Evolutionary conservation across 345 rosid species (phyloP).

Genomic region (Populus davidiana): DNA sequence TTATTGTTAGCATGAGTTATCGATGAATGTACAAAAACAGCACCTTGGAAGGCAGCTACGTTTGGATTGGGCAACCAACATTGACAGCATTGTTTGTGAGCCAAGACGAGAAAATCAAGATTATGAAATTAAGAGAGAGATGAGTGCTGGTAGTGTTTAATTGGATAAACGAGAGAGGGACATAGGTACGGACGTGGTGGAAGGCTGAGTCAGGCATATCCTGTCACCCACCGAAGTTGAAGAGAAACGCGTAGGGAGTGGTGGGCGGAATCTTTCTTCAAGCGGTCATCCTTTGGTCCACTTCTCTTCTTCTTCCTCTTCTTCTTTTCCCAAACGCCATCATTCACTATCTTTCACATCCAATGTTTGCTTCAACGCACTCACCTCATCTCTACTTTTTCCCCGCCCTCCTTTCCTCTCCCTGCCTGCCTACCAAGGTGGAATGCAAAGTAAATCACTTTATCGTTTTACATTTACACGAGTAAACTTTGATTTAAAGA

Average conservation of each 20-base stretch:
- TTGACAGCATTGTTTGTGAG: background rate
- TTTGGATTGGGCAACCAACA: background rate
- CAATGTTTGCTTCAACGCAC: background rate
- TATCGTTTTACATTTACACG: background rate
- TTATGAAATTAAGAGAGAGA: background rate
- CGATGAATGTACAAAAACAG: background rate
- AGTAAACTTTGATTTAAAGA: no score
- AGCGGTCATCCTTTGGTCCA: background rate
- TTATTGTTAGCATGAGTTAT: background rate
- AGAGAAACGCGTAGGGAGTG: conserved; percentile 18
- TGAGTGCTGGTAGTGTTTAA: background rate
- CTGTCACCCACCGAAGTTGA: conserved; percentile 34
- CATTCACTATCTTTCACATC: conserved; percentile 10
- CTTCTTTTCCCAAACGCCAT: background rate
- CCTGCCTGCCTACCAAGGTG: background rate
- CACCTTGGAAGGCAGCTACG: background rate
- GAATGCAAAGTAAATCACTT: background rate
- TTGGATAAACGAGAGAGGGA: conserved; percentile 16
- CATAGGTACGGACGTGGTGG: conserved; percentile 13
- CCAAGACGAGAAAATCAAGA: background rate
- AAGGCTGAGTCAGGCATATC: conserved; percentile 33
- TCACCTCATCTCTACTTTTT: background rate
- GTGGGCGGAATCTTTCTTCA: conserved; percentile 1
- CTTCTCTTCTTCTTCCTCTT: background rate
- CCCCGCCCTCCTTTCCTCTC: background rate